Percentiles rank a stretch among this genome's conserved stretches.
Evolutionary conservation across 2,329 filamentous ascomycete genomes (phyloP).

Genomic region (Ophiostoma triangulosporum): DNA sequence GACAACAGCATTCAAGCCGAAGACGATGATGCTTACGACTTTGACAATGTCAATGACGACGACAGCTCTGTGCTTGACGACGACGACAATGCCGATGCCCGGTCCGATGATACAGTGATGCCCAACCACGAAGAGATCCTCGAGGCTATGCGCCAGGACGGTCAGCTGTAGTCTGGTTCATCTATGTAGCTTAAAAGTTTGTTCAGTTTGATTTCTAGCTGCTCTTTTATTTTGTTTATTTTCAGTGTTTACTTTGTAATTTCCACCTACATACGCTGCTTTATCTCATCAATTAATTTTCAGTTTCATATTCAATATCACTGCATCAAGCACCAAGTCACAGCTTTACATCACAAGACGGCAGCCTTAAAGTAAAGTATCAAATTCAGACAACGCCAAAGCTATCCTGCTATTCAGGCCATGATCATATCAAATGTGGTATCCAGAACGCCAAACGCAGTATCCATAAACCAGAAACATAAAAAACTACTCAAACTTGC

Average conservation of each 20-base stretch:
- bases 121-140: slow-evolving; percentile 13
- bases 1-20: too few species aligned
- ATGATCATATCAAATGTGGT: neutral
- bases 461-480: neutral
- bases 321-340: too few species aligned
- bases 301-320: too few species aligned
- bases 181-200: too few species aligned
- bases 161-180: neutral
- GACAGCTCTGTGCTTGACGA: slow-evolving; percentile 12
- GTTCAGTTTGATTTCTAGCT: too few species aligned
- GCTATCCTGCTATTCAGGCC: neutral
- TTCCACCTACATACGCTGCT: too few species aligned
- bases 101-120: slow-evolving; percentile 13
- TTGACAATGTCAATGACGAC: neutral
- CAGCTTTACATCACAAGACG: too few species aligned
- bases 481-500: slow-evolving; percentile 34
- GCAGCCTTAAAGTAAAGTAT: too few species aligned
- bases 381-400: neutral
- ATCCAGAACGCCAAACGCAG: neutral
- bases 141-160: slow-evolving; percentile 3
- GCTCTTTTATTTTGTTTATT: too few species aligned
- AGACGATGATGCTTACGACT: neutral
- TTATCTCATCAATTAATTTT: too few species aligned
- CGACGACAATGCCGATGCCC: slow-evolving; percentile 11
- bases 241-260: too few species aligned